These are phyloP conservation scores for Tillandsia leiboldiana DNA, from an alignment of 176 grass and related monocot genomes.

Conservation along the genomic window DNA sequence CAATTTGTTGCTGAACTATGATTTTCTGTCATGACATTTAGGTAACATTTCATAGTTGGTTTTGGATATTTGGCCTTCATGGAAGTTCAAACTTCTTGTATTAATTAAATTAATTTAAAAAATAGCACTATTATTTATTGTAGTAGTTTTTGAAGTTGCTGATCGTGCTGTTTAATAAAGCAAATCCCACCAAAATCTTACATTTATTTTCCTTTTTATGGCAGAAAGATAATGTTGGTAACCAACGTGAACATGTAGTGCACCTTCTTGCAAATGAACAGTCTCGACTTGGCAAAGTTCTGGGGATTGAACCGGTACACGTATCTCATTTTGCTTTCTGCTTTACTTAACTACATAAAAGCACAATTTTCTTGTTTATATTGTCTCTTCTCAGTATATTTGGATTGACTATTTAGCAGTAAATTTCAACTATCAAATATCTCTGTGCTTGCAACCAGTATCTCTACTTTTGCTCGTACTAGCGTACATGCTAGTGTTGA, in stretches of 20 bases:
- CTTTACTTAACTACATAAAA: not conserved
- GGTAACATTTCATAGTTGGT: not conserved
- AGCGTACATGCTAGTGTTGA: no score
- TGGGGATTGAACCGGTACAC: constrained; percentile 69
- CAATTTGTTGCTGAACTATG: not conserved
- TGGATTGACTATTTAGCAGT: not conserved
- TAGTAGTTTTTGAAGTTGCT: not conserved
- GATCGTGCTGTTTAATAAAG: not conserved
- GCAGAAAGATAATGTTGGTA: constrained; percentile 80
- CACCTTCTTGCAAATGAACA: constrained; percentile 92
- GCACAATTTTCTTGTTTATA: constrained; percentile 3
- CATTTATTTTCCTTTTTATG: constrained; percentile 9
- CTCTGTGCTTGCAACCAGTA: no score
- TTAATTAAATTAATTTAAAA: no score
- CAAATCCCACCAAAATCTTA: not conserved
- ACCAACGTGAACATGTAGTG: constrained; percentile 83
- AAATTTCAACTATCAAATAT: no score
- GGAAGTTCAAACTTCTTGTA: not conserved
- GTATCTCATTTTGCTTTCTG: not conserved
- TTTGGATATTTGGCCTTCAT: not conserved
- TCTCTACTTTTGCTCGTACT: no score
- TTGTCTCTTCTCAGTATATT: not conserved
- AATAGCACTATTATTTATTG: no score
- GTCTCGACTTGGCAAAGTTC: constrained; percentile 54
- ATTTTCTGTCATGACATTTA: not conserved